Base-by-base conservation (phyloP, 2,329 filamentous ascomycete genomes). In the Dothistroma septosporum region DNA sequence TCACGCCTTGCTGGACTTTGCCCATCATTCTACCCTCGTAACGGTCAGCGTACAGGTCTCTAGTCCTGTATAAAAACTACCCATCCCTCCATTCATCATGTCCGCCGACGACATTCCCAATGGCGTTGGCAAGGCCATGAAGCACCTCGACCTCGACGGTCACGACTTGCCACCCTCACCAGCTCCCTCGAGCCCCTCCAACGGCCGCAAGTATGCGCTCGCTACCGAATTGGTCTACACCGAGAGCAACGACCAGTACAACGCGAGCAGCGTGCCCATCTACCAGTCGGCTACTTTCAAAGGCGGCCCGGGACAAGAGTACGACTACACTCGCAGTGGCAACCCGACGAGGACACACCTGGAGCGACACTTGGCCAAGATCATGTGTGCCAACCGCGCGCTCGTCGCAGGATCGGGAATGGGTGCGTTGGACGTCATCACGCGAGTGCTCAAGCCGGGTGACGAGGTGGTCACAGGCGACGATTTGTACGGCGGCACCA, bases 251-350 rank as follows among this genome's bases (percentile, higher is more conserved):
- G 94, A 99, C 77, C 94, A 99, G 80, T 97, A 97, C 81, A 95
- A 95, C 73, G 86, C 94, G 60, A 96, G 91, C 69, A 97, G 92
- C 76, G 88, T 96, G 70, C 94, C 94, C 57, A 97, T 99, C 73
- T 99, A 99, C 77, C 94, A 88, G 83, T 96, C 91, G 53, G 95
- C 94, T 53, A 99, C 94, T 41, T 99, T 99, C 82, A 99, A 99
- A 79, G 94, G 97, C 37, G 73, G 72, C 11, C 91, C 91, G 62
- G 89, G 86, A 68, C 81, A 85, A 72, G 92, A 97, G 77, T 99
- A 97, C 77, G 94, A 99, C 80, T 99, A 99, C 80, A 97, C 94
- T 62, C 90, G 95, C 63, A 97, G 92, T 37, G 94, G 94, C 59
- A 99, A 99, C 75, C 94, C 94, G 19, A 99, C 94, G 61, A 86